A percentile compares a stretch with the other conserved stretches of the same genome.
Evolutionary conservation across 306 rosid species (phyloP).

Genomic region (Prunus fruticosa): DNA sequence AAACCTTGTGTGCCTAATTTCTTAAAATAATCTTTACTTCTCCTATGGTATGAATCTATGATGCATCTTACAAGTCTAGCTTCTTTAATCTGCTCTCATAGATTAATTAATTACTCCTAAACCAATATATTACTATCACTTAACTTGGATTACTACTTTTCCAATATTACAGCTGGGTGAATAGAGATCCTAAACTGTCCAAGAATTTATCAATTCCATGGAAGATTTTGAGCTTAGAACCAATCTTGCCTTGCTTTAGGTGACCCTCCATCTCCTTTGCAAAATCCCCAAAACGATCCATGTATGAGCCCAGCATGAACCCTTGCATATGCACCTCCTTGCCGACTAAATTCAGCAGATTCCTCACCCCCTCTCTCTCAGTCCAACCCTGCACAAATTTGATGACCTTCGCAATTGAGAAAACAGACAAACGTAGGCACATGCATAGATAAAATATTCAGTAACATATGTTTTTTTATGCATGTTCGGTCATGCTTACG

Average conservation of each 20-base stretch:
- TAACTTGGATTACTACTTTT: slow-evolving; percentile 48
- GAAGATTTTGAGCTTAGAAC: slow-evolving; percentile 40
- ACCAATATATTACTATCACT: not conserved
- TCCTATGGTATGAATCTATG: not conserved
- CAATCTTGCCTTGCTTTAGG: slow-evolving; percentile 48
- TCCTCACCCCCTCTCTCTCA: slow-evolving; percentile 58
- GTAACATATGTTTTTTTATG: not conserved
- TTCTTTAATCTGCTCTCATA: too few species aligned
- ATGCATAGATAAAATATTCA: not conserved
- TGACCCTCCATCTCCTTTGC: slow-evolving; percentile 48
- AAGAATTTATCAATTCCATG: slow-evolving; percentile 44
- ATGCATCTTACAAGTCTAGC: too few species aligned
- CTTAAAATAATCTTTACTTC: not conserved
- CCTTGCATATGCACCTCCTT: slow-evolving; percentile 66
- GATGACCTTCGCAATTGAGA: not conserved
- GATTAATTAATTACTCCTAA: not conserved
- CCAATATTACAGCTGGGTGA: slow-evolving; percentile 53
- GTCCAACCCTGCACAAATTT: slow-evolving; percentile 48
- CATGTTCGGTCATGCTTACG: not conserved
- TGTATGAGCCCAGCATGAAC: slow-evolving; percentile 41
- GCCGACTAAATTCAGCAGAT: slow-evolving; percentile 60
- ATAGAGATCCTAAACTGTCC: slow-evolving; percentile 44
- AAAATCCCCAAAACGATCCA: slow-evolving; percentile 56
- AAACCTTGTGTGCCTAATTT: slow-evolving; percentile 33
- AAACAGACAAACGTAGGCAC: not conserved